Conservation (phyloP, 1,284 basidiomycete genomes). For the Trichosporon coremiiforme region DNA sequence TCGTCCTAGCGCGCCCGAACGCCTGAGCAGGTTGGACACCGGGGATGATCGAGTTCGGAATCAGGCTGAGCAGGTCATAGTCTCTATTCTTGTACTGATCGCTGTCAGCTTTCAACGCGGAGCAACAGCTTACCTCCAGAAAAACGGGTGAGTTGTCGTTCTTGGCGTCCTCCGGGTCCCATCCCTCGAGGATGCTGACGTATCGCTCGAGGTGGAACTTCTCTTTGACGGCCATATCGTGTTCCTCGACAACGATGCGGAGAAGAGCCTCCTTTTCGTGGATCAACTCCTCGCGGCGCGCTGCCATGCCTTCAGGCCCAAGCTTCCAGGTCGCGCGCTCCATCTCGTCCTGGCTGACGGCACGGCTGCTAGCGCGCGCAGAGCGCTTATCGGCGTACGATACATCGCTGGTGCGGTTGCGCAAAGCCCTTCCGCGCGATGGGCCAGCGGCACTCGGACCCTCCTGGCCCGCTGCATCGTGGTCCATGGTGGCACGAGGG, state of each 20-base stretch:
- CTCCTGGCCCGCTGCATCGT: not conserved
- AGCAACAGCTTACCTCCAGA: constrained; percentile 62
- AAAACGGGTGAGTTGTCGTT: constrained; percentile 72
- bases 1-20: constrained; percentile 36
- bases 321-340: constrained; percentile 35
- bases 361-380: constrained; percentile 15
- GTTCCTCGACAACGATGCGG: constrained; percentile 64
- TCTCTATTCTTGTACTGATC: constrained; percentile 40
- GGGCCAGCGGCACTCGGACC: not conserved
- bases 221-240: constrained; percentile 79
- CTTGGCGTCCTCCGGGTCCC: constrained; percentile 75
- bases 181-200: constrained; percentile 67
- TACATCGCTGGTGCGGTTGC: not conserved
- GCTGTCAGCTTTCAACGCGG: constrained; percentile 21
- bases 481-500: constrained; percentile 3
- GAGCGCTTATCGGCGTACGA: constrained; percentile 4
- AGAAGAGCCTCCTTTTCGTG: constrained; percentile 65
- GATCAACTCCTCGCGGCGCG: constrained; percentile 59
- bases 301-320: constrained; percentile 35
- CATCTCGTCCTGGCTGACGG: constrained; percentile 37
- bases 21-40: not conserved
- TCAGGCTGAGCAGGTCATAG: constrained; percentile 43
- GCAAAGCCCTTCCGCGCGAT: not conserved
- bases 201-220: constrained; percentile 82
- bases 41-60: constrained; percentile 26